Conservation (phyloP, 495 filamentous ascomycete species). For the Podospora bellae-mahoneyi region DNA sequence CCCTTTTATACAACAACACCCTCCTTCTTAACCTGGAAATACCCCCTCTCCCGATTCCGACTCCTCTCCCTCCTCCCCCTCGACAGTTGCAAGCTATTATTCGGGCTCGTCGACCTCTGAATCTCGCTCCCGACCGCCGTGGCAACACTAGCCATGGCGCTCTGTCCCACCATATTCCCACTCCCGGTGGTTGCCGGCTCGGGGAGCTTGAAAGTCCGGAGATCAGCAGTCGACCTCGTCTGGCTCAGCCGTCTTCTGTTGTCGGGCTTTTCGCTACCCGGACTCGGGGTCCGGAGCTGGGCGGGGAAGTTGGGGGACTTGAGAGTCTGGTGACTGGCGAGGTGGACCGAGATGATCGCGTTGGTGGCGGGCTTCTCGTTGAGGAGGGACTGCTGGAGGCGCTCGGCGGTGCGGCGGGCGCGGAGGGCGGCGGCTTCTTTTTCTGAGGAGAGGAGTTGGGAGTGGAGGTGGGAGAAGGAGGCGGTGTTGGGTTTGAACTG, state of each 20-base stretch:
- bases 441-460: background rate
- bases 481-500: background rate
- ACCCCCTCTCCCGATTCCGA: background rate
- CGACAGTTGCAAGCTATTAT: background rate
- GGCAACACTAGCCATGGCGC: background rate
- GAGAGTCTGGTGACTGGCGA: background rate
- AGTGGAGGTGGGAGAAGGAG: background rate
- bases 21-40: background rate
- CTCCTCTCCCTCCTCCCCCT: background rate
- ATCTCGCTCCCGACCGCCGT: background rate
- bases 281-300: background rate
- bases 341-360: background rate
- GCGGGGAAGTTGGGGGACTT: background rate
- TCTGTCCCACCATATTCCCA: background rate
- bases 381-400: constrained; percentile 1
- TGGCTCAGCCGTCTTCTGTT: background rate
- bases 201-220: background rate
- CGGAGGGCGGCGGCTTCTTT: constrained; percentile 7
- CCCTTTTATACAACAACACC: background rate
- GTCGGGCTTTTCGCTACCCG: background rate
- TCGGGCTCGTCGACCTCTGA: background rate
- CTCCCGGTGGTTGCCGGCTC: background rate
- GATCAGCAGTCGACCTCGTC: background rate
- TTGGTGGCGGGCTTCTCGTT: background rate
- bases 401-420: background rate